phyloP scores from a whole-genome alignment of 31 red algal genomes.

The Asparagopsis taxiformis region DNA sequence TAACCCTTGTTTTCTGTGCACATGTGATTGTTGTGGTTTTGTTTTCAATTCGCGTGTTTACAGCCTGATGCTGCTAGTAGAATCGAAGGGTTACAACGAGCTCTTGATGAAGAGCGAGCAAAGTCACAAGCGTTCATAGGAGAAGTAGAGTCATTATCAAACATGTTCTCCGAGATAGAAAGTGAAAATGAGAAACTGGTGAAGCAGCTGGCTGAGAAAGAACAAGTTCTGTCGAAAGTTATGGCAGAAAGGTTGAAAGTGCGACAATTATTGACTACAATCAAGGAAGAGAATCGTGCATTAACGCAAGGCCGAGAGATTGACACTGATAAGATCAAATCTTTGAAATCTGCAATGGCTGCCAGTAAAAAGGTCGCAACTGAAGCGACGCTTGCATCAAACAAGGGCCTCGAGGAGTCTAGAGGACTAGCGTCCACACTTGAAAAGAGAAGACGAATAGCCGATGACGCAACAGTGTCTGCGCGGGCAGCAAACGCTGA shows the following conservation, averaged over 20 bases:
- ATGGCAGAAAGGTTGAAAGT: constrained; percentile 66
- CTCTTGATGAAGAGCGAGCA: constrained; percentile 47
- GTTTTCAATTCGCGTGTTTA: not conserved
- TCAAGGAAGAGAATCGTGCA: constrained; percentile 74
- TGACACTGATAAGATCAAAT: constrained; percentile 73
- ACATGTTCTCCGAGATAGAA: constrained; percentile 60
- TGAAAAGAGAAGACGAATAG: constrained; percentile 54
- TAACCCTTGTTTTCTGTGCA: constrained; percentile 2
- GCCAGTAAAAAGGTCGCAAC: constrained; percentile 46
- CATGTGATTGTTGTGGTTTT: constrained; percentile 8
- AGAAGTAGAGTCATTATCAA: constrained; percentile 67
- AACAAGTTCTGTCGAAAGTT: constrained; percentile 74
- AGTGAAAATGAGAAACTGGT: constrained; percentile 59
- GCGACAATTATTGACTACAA: constrained; percentile 60
- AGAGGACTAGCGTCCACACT: constrained; percentile 29
- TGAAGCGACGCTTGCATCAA: constrained; percentile 41
- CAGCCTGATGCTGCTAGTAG: constrained; percentile 22
- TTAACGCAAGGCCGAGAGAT: constrained; percentile 64
- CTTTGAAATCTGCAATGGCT: constrained; percentile 36
- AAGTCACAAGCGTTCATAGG: constrained; percentile 64
- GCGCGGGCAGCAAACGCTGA: constrained; percentile 44
- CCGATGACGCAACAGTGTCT: constrained; percentile 48
- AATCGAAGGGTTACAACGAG: constrained; percentile 16
- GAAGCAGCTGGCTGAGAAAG: constrained; percentile 65
- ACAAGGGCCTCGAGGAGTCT: constrained; percentile 43